Base-by-base conservation (phyloP, 257 asterid species). In the Solanum dulcamara region DNA sequence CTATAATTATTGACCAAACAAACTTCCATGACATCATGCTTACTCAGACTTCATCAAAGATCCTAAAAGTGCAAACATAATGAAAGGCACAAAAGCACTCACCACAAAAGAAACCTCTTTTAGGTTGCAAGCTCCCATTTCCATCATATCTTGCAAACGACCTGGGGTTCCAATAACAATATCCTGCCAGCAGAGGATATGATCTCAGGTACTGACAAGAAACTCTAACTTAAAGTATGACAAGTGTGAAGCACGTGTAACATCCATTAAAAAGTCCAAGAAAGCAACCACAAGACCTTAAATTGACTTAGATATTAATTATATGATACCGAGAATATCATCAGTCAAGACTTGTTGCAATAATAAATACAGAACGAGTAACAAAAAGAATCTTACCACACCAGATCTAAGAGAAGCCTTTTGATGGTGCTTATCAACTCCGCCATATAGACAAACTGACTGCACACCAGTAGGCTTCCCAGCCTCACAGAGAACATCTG, bases 131-230 rank as follows among this genome's bases (percentile, higher is more conserved):
- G 91, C 92, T 83, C 94, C 98, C 98, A 92, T 93, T 88, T 95
- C 98, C 20, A 97, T 97, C 91, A 97, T 89, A 93, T 97, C 99
- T 88, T 81, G 94, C 86, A 97, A 86, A 79, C 99, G 99, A 15
- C 99, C 99, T 55, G 99, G 99, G 33, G 98, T 95, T 84, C 98
- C 99, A 87, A 97, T 95, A 75, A 97, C 99, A 89, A 97, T 91
- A 84, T 97, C 98, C 99, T 97, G 93, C 44, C 50, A 46, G 85
- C 46, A 68, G 53, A 42, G 84, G 81, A 82, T 17, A 51, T 64
- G 57, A 82, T 59, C 50, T 40, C 53, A 86, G 75, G 33, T 48
- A 30, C 50, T 20, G 28, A 28, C 38, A 35, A 42, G 37, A 17
- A 70, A 55, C 74, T 83, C 79, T 38, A 82, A 20, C 24, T 80